Base-by-base conservation (phyloP, 2,329 filamentous ascomycete genomes). In the Pseudopithomyces maydicus region DNA sequence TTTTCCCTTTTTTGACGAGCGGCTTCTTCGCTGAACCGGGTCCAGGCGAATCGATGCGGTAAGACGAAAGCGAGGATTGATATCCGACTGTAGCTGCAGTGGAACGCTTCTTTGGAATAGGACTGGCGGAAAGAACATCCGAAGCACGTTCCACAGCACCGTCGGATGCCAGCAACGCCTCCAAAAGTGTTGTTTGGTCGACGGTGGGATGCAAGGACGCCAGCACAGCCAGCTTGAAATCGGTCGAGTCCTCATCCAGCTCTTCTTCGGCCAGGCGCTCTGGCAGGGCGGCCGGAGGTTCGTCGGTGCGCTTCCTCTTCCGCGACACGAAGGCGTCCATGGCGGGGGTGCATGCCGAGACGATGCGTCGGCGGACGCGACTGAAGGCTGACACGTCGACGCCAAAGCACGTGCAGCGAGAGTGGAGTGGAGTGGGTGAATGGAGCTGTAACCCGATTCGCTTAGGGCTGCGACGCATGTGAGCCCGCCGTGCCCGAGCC, bases 171-270 rank as follows among this genome's bases (percentile, higher is more conserved):
- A 97, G 80, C 0, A 98, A 81, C 6, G 92, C 79, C 62, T 98
- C 94, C 0, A 99, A 82, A 0, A 97, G 80, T 0, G 82, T 80
- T 35, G 88, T 85, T 45, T 90, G 87, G 7, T 86, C 82, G 3
- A 88, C 63, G 0, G 80, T 72, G 0, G 90, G 86, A 63, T 92
- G 84, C 0, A 97, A 78, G 0, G 95, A 98, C 2, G 89, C 85
- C 2, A 99, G 79, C 1, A 96, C 80, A 1, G 92, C 92, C 14
- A 99, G 79, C 70, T 97, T 98, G 66, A 96, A 81, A 61, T 98
- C 95, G 0, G 95, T 99, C 1, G 90, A 88, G 45, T 96, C 90
- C 15, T 92, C 64, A 7, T 58, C 55, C 29, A 48, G 35, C 12
- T 50, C 23, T 15, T 38, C 20, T 32, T 39, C 36, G 6, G n/a